Conservation (phyloP, 2,329 filamentous ascomycete species). For the Tolypocladium sp. region DNA sequence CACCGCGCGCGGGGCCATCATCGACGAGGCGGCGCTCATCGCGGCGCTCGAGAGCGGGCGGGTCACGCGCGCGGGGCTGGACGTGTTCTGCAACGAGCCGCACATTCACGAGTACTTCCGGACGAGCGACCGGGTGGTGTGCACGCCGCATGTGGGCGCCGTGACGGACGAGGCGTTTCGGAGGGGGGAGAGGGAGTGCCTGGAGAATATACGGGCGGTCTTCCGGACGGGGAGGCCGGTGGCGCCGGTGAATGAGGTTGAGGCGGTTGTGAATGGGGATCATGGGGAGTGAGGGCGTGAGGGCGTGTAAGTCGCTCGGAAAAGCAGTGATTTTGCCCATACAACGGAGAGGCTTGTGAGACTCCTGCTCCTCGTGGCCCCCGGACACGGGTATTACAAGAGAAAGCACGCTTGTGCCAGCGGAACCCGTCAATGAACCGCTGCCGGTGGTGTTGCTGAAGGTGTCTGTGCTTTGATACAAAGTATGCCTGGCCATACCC, state of each 20-base stretch:
- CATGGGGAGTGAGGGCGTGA: too few species aligned
- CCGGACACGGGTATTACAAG: too few species aligned
- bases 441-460: too few species aligned
- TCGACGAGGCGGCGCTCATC: constrained; percentile 39
- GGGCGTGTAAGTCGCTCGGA: too few species aligned
- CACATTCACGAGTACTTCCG: constrained; percentile 28
- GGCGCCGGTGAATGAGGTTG: constrained; percentile 22
- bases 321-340: too few species aligned
- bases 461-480: too few species aligned
- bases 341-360: too few species aligned
- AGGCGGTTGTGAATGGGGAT: background rate
- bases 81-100: constrained; percentile 37
- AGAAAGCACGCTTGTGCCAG: too few species aligned
- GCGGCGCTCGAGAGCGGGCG: constrained; percentile 36
- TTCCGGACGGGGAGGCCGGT: constrained; percentile 27
- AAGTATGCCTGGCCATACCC: too few species aligned
- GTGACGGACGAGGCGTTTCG: constrained; percentile 32
- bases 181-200: constrained; percentile 33
- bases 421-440: too few species aligned
- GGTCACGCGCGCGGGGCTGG: constrained; percentile 35
- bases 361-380: too few species aligned
- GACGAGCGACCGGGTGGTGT: constrained; percentile 27
- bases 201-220: constrained; percentile 33
- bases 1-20: constrained; percentile 38
- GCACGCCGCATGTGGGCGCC: constrained; percentile 35